phyloP scores from a whole-genome alignment of 371 early-diverging fungal genomes.

The Mucor irregularis region DNA sequence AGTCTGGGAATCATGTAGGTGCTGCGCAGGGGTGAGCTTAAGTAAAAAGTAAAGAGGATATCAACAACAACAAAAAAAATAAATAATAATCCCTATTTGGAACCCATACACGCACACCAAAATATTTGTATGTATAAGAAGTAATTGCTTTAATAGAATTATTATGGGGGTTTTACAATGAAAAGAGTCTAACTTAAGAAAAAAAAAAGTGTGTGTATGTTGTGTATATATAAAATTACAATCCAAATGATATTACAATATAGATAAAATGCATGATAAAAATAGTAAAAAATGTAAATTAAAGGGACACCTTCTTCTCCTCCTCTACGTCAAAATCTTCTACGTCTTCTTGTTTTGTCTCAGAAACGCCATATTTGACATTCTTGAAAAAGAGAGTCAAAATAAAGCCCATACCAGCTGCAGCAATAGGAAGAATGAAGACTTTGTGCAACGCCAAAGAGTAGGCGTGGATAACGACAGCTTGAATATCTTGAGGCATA shows the following conservation, averaged over 20 bases:
- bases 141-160: neutral
- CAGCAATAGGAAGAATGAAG: constrained; percentile 60
- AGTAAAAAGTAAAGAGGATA: too few species aligned
- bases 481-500: constrained; percentile 38
- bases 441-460: constrained; percentile 56
- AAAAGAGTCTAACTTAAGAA: neutral
- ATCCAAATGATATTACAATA: too few species aligned
- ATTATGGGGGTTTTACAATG: too few species aligned
- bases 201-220: neutral
- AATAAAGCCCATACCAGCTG: constrained; percentile 56
- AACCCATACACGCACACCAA: too few species aligned
- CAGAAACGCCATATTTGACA: constrained; percentile 26
- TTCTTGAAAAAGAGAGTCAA: constrained; percentile 47
- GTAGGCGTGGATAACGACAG: constrained; percentile 55
- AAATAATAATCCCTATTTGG: too few species aligned
- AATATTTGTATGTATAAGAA: neutral
- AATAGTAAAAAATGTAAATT: too few species aligned
- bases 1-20: constrained; percentile 50
- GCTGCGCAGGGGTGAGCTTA: too few species aligned
- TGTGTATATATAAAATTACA: too few species aligned
- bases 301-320: too few species aligned
- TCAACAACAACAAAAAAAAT: too few species aligned
- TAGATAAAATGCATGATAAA: too few species aligned
- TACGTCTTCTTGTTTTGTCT: constrained; percentile 8
- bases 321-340: neutral